A percentile compares a stretch with the other conserved stretches of the same genome.
Evolutionary conservation across 371 early-diverging fungal species (phyloP).

Genomic region (Saksenaea oblongispora): DNA sequence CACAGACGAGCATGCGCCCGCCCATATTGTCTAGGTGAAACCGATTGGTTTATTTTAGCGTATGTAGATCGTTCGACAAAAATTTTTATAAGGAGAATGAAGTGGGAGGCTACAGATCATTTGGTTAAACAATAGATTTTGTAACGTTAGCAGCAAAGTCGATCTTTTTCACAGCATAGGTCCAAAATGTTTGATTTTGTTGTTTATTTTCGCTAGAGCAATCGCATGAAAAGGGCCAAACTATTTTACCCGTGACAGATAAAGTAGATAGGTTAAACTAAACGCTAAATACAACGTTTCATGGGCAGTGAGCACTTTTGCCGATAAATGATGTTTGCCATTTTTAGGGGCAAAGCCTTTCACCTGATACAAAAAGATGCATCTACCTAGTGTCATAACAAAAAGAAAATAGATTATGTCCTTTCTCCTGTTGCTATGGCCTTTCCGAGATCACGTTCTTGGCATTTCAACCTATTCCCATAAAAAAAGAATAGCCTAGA

Average conservation of each 20-base stretch:
- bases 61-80: slow-evolving; percentile 1
- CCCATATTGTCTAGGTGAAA: neutral
- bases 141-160: slow-evolving; percentile 3
- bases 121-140: neutral
- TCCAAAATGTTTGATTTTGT: neutral
- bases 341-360: neutral
- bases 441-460: slow-evolving; percentile 5
- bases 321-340: neutral
- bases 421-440: neutral
- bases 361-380: neutral
- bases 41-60: neutral
- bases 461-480: neutral
- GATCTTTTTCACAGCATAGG: neutral
- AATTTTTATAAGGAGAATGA: neutral
- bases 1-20: neutral
- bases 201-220: neutral
- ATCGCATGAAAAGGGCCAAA: neutral
- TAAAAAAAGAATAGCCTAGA: neutral
- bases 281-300: neutral
- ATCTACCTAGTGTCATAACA: neutral
- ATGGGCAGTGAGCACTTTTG: neutral
- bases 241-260: neutral
- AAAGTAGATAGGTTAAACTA: neutral
- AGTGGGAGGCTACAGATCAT: neutral
- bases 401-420: neutral